phyloP scores from a whole-genome alignment of 306 rosid genomes.

The Trifolium pratense region DNA sequence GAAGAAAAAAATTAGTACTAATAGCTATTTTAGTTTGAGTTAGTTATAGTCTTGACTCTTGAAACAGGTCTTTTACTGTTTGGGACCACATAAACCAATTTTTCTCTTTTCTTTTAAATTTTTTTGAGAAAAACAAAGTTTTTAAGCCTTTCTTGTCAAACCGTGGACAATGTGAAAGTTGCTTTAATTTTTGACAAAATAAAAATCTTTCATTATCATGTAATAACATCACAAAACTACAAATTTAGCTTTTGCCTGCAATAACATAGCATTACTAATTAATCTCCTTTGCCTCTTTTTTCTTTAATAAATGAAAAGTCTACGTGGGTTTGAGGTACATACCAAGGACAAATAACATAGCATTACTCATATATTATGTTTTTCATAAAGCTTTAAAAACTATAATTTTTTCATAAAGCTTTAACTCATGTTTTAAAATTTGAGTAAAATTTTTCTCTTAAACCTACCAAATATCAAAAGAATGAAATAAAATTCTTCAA shows the following conservation, averaged over 20 bases:
- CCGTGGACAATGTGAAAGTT: slow-evolving; percentile 44
- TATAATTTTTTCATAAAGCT: no score
- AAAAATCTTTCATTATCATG: slow-evolving; percentile 6
- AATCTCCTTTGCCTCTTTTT: background rate
- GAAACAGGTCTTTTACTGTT: slow-evolving; percentile 26
- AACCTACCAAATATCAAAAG: no score
- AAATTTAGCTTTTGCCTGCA: slow-evolving; percentile 11
- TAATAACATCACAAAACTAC: slow-evolving; percentile 25
- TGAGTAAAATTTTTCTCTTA: no score
- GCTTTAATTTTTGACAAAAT: slow-evolving; percentile 25
- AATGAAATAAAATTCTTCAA: no score
- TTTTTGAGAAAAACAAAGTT: no score
- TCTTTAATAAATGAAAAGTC: background rate
- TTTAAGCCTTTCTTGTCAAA: slow-evolving; percentile 41
- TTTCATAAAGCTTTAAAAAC: no score
- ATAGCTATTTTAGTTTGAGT: slow-evolving; percentile 45
- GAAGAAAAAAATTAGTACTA: slow-evolving; percentile 34
- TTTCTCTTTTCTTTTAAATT: slow-evolving; percentile 28
- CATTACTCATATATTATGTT: no score
- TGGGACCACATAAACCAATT: slow-evolving; percentile 42
- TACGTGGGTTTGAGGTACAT: background rate
- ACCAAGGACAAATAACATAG: no score
- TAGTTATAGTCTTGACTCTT: slow-evolving; percentile 45
- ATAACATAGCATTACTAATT: slow-evolving; percentile 1
- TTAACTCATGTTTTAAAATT: no score